A percentile compares a stretch with the other conserved stretches of the same genome.
These are phyloP conservation scores for Neonothopanus nambi DNA, from an alignment of 1,284 basidiomycete species.

Conservation along the genomic window DNA sequence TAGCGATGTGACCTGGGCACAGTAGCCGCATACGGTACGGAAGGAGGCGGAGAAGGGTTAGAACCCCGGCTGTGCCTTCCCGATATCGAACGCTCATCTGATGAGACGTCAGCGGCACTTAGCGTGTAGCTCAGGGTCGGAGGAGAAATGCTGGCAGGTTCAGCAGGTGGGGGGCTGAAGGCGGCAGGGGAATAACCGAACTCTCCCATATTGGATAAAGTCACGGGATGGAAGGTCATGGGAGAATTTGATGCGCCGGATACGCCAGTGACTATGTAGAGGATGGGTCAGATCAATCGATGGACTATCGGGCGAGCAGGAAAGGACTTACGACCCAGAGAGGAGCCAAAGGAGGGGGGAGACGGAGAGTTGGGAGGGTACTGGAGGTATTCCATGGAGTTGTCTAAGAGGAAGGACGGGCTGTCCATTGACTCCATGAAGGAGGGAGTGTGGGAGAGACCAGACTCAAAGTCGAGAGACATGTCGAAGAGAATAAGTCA, in stretches of 20 bases:
- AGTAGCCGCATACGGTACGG: conserved; percentile 50
- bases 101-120: conserved; percentile 67
- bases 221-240: conserved; percentile 62
- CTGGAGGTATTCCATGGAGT: conserved; percentile 58
- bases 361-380: conserved; percentile 44
- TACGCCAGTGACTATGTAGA: conserved; percentile 18
- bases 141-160: conserved; percentile 63
- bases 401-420: conserved; percentile 44
- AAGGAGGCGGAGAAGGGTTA: conserved; percentile 62
- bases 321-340: conserved; percentile 43
- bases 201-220: conserved; percentile 57
- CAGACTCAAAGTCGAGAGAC: conserved; percentile 44
- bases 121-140: conserved; percentile 66
- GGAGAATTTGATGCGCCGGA: conserved; percentile 44
- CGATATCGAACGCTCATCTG: conserved; percentile 55
- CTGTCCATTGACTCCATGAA: conserved; percentile 53
- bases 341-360: conserved; percentile 34
- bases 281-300: conserved; percentile 1
- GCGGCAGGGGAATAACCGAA: conserved; percentile 64
- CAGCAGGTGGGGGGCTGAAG: conserved; percentile 55
- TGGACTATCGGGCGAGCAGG: not conserved
- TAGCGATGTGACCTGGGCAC: conserved; percentile 72
- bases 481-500: conserved; percentile 31
- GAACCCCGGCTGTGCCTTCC: conserved; percentile 64
- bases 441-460: conserved; percentile 35